phyloP scores from a whole-genome alignment of 1,284 basidiomycete genomes.

The Cutaneotrichosporon arboriforme region DNA sequence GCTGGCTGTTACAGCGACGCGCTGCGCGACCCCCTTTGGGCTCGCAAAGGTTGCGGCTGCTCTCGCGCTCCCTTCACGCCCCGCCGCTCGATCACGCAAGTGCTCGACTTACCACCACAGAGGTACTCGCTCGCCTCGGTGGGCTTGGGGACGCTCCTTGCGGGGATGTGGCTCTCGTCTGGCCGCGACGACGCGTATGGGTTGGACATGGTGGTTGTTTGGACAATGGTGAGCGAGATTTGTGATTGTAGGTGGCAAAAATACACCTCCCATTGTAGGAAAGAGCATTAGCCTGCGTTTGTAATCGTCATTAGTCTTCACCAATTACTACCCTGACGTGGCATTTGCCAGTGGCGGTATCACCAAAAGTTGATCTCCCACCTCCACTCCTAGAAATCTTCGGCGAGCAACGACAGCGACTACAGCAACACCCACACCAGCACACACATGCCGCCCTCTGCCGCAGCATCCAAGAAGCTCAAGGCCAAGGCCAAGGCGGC shows the following conservation, averaged over 20 bases:
- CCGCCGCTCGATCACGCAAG: no score
- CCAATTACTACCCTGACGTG: not conserved
- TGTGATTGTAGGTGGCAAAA: conserved; percentile 3
- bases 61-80: no score
- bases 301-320: not conserved
- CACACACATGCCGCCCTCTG: conserved; percentile 13
- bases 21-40: no score
- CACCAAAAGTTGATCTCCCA: conserved; percentile 11
- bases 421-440: not conserved
- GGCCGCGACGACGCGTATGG: conserved; percentile 32
- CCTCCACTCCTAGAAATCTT: conserved; percentile 8
- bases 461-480: conserved; percentile 12
- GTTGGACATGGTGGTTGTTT: conserved; percentile 33
- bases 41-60: no score
- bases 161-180: conserved; percentile 31
- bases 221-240: not conserved
- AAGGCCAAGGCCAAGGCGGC: conserved; percentile 12
- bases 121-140: conserved; percentile 74
- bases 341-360: not conserved
- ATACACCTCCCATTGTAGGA: not conserved
- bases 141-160: conserved; percentile 28
- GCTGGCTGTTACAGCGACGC: no score
- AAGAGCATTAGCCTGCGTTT: not conserved
- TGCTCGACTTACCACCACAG: conserved; percentile 67
- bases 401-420: not conserved